Evolutionary conservation across 495 filamentous ascomycete genomes (phyloP), one percentile per base, ranked within the genome.

Genomic region (Jackrogersella multiformis): DNA sequence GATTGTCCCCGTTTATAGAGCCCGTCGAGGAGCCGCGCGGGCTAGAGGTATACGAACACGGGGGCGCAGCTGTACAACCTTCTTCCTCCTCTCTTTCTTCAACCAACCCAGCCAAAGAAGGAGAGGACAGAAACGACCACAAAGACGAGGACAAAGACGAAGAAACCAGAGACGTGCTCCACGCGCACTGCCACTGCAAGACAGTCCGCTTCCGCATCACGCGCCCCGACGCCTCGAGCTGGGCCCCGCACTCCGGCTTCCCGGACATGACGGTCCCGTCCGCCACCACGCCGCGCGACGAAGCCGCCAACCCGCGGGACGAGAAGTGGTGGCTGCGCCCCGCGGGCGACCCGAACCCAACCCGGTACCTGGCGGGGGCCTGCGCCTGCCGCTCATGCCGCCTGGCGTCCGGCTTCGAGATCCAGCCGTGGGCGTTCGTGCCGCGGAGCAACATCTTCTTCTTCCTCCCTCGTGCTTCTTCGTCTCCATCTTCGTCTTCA

Each of bases 391-490:
- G 71, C 4, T 85, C 85, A 2, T 93, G 90, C 74, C 84, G 89
- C 23, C 73, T 86, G 8, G 74, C 78, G 4, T 84, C 84, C 3
- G 90, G 90, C 2, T 89, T 87, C 70, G 89, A 91, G 45, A 84
- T 89, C 51, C 87, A 90, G 62, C 73, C 81, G 7, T 93, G 90
- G 89, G 82, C 86, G 0, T 92, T 91, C 61, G 74, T 91, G 13
- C 89, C 89, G 4, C 82, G 82, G 49, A 73, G 75, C 7, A 89
- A 90, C 64, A 86, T 92, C 61, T 75, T 78, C 52, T 78, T 87
- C 26, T 32, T 56, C 16, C 35, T 36, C 1, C 56, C 57, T 38
- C 10, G 21, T n/a, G 21, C 42, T 15, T 5, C 4, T 9, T n/a
- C n/a, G n/a, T n/a, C n/a, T n/a, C n/a, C n/a, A n/a, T n/a, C n/a